Conservation (phyloP, 805 yeast genomes). For the Yarrowia porcina region DNA sequence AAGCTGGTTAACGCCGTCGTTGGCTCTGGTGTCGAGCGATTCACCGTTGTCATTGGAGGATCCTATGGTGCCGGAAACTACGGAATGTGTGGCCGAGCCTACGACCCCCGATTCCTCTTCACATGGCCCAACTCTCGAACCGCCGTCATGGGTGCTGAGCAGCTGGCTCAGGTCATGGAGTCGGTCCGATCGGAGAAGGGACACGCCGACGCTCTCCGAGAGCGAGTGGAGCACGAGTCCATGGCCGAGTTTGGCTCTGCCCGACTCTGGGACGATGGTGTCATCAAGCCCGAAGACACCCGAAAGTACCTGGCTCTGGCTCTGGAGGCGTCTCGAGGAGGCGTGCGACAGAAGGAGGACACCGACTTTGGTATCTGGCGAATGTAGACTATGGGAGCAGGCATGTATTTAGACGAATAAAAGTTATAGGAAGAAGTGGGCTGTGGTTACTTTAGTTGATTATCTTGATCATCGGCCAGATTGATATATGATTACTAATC, state of each 20-base stretch:
- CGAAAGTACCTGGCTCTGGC: slow-evolving; percentile 36
- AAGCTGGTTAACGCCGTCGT: slow-evolving; percentile 38
- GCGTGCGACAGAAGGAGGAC: slow-evolving; percentile 27
- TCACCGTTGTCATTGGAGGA: slow-evolving; percentile 38
- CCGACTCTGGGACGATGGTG: slow-evolving; percentile 39
- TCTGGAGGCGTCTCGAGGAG: slow-evolving; percentile 32
- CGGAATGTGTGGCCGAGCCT: slow-evolving; percentile 40
- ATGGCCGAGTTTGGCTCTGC: slow-evolving; percentile 36
- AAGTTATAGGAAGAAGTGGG: background rate
- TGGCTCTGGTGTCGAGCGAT: slow-evolving; percentile 38
- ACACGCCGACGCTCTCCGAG: slow-evolving; percentile 30
- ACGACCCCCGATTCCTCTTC: slow-evolving; percentile 37
- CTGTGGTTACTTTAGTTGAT: too few relatives aligned
- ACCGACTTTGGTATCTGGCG: slow-evolving; percentile 37
- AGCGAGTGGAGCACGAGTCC: slow-evolving; percentile 35
- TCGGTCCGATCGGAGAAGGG: slow-evolving; percentile 34
- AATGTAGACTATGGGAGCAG: slow-evolving; percentile 31
- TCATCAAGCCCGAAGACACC: slow-evolving; percentile 36
- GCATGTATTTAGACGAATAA: background rate
- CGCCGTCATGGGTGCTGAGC: slow-evolving; percentile 40
- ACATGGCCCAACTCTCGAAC: slow-evolving; percentile 39
- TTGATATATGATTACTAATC: too few relatives aligned
- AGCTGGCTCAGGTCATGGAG: slow-evolving; percentile 37
- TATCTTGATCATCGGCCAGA: too few relatives aligned
- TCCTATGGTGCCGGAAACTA: slow-evolving; percentile 39